Base-by-base conservation (phyloP, 2,329 filamentous ascomycete species). In the Sarocladium brachiariae region DNA sequence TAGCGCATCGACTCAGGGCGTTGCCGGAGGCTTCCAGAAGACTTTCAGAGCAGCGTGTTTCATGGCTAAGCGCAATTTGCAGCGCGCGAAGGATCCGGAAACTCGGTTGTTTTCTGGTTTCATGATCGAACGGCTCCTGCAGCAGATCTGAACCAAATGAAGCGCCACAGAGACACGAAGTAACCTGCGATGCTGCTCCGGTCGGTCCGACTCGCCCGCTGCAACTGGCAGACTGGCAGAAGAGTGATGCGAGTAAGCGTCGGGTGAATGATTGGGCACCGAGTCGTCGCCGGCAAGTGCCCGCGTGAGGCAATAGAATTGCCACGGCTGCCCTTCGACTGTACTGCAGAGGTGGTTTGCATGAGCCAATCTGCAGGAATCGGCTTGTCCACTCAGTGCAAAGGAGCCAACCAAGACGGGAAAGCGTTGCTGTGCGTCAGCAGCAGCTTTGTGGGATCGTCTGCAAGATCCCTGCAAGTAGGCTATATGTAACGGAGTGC, bases 361-460 rank as follows among this genome's bases (percentile, higher is more conserved):
- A 47, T 47, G 43, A 31, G 43, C 43, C 27, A 47, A 47, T 47
- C 24, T 47, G 43, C 43, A 47, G 24, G 43, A 30, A 47, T 18
- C 16, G 11, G 25, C 21, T 16, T 33, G 27, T 47, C 43, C 43
- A 47, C 27, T 47, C 43, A 47, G 11, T 31, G 25, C 21, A 31
- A 23, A 33, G 43, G 43, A 47, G 27, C 27, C 24, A 47, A 21
- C 43, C 43, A 47, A 47, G 43, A 31, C 27, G 43, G 43, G 43
- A 30, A 47, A 33, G 43, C 43, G 19, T 21, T n/a, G 43, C 24
- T 47, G 43, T 23, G 43, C 16, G 16, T 47, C 43, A 47, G 39
- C 39, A 6, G 8, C 16, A 16, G 16, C 25, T 7, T n/a, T 31
- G 39, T 47, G 27, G 27, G 25, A 47, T 47, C 43, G 43, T 25